Evolutionary conservation across 192 early-diverging fungal species (phyloP).

Genomic region (Bifiguratus adelaidae): DNA sequence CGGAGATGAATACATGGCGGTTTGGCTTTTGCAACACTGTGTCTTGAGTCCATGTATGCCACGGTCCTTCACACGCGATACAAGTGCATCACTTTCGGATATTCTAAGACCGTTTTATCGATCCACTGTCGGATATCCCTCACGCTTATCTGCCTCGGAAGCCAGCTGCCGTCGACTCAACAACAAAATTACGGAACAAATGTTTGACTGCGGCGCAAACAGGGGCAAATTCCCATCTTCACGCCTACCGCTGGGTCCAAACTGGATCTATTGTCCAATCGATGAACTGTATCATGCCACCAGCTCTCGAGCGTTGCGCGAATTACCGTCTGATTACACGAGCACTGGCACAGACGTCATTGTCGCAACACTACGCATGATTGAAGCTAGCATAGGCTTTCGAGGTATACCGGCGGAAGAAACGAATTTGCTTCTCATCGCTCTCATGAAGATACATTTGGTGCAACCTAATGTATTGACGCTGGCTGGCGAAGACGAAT

Average conservation of each 20-base stretch:
- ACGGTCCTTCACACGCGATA: too few relatives aligned
- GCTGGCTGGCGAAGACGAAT: too few relatives aligned
- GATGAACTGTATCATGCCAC: slow-evolving; percentile 23
- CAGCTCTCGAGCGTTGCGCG: slow-evolving; percentile 9
- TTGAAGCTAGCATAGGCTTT: neutral
- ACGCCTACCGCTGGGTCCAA: too few relatives aligned
- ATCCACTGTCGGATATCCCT: neutral
- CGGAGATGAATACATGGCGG: too few relatives aligned
- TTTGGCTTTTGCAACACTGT: slow-evolving; percentile 1
- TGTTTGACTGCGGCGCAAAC: too few relatives aligned
- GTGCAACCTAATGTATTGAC: too few relatives aligned
- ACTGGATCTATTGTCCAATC: slow-evolving; percentile 16
- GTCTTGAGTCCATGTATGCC: neutral
- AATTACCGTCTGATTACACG: slow-evolving; percentile 3
- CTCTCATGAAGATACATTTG: slow-evolving; percentile 20
- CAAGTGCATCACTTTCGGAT: too few relatives aligned
- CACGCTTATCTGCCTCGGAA: neutral
- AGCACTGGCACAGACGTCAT: slow-evolving; percentile 2
- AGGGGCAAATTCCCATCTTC: too few relatives aligned
- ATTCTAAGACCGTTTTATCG: slow-evolving; percentile 8
- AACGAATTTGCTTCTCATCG: neutral
- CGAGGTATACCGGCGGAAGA: neutral
- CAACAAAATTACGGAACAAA: too few relatives aligned
- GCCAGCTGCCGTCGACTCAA: neutral
- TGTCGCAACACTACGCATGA: slow-evolving; percentile 1